These are phyloP conservation scores for Mucor circinelloides DNA, from an alignment of 371 early-diverging fungal species.

Conservation along the genomic window DNA sequence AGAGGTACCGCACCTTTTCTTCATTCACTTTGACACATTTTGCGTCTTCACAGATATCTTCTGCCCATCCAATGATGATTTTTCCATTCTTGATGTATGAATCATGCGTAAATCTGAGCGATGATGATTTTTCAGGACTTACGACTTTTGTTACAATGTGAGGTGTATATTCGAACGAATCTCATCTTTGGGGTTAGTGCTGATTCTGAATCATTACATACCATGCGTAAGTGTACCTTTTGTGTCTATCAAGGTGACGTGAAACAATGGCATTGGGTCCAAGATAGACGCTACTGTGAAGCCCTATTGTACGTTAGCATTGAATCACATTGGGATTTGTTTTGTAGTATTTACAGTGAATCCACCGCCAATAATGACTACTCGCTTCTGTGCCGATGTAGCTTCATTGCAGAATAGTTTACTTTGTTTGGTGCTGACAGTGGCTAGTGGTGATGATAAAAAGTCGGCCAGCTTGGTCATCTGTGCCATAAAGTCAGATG, in stretches of 20 bases:
- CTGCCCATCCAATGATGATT: constrained; percentile 49
- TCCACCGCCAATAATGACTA: constrained; percentile 50
- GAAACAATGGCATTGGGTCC: constrained; percentile 50
- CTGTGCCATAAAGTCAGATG: constrained; percentile 3
- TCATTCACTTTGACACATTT: constrained; percentile 26
- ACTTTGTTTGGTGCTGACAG: constrained; percentile 9
- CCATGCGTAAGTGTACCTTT: constrained; percentile 32
- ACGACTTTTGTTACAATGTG: constrained; percentile 37
- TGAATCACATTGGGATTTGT: neutral
- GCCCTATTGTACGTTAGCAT: constrained; percentile 25
- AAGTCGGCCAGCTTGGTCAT: constrained; percentile 21
- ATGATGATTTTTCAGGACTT: constrained; percentile 27
- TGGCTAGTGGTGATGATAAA: constrained; percentile 15
- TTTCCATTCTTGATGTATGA: constrained; percentile 45
- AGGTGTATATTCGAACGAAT: constrained; percentile 36
- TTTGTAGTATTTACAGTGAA: constrained; percentile 36
- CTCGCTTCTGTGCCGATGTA: constrained; percentile 16
- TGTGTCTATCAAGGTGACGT: constrained; percentile 49
- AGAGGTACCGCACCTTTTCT: neutral
- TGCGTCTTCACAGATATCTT: constrained; percentile 32
- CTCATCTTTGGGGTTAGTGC: neutral
- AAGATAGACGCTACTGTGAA: constrained; percentile 48
- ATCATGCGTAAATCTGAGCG: constrained; percentile 41
- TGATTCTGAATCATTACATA: neutral
- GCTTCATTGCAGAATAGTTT: constrained; percentile 6